Evolutionary conservation across 805 yeast genomes (phyloP), one percentile per base, ranked within the genome.

Genomic region (Groenewaldozyma tartarivorans): DNA sequence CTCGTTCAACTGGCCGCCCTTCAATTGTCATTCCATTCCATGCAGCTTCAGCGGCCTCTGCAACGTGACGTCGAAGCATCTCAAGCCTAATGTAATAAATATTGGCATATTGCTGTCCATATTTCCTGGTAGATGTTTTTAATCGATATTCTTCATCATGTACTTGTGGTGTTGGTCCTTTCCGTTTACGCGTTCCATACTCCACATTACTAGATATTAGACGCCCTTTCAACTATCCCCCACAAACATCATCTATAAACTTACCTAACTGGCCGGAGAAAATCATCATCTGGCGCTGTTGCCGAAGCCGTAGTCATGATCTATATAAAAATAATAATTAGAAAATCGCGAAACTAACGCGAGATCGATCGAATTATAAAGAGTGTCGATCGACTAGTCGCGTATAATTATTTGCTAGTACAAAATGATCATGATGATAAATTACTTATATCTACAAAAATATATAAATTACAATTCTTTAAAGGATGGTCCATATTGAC

Each of bases 81-180:
- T 57, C 57, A n/a, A 78, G 61, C 22, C 90, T 65, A 44, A 67
- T 61, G 41, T 63, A 68, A 50, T 81, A 81, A 26, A 79, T 58
- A 19, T 68, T 61, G 22, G 77, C 77, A 50, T 70, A 81, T 54
- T 81, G 90, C 24, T 65, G 64, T 20, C 62, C 66, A 47, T 75
- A 79, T 4, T 67, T 58, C 31, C 79, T n/a, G n/a, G n/a, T n/a
- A n/a, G 59, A 2, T 57, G 54, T 13, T 55, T 52, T 16, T 50
- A 32, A 4, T 38, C 40, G 16, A 54, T 26, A 4, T 17, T 29
- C 21, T 11, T 38, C 45, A 22, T 39, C 35, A 18, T 18, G 36
- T 2, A 33, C 40, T 11, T n/a, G n/a, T n/a, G 42, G 40, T 20
- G 13, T 9, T 9, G 22, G 3, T 16, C 24, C 20, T 20, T 15